These are phyloP conservation scores for Starmerella floris DNA, from an alignment of 805 yeast species.

Conservation along the genomic window DNA sequence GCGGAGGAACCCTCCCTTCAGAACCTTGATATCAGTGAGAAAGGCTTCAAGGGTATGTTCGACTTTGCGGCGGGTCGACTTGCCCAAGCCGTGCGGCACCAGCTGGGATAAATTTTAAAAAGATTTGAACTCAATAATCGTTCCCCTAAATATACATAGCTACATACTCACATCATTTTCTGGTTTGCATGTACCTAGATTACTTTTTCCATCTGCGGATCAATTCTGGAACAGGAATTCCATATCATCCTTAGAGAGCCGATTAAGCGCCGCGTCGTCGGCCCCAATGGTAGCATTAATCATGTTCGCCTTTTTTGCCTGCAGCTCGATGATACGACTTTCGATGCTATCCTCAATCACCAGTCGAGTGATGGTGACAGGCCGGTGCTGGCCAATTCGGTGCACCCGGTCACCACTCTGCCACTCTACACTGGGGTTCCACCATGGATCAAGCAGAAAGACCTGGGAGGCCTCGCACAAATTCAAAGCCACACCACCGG, in stretches of 20 bases:
- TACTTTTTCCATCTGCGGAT: no score
- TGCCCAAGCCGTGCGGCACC: conserved; percentile 39
- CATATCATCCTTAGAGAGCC: conserved; percentile 84
- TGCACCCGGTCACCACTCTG: conserved; percentile 97
- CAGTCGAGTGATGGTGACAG: conserved; percentile 81
- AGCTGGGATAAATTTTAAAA: conserved; percentile 16
- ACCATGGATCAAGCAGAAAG: conserved; percentile 94
- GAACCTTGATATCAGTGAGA: conserved; percentile 31
- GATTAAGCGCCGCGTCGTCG: conserved; percentile 79
- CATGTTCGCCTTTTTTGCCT: conserved; percentile 96
- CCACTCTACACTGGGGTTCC: conserved; percentile 98
- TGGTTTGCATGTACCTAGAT: no score
- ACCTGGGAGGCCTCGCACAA: conserved; percentile 96
- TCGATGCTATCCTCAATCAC: conserved; percentile 96
- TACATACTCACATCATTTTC: no score
- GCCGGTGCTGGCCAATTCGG: conserved; percentile 90
- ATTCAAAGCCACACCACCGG: conserved; percentile 97
- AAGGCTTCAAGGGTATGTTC: conserved; percentile 60
- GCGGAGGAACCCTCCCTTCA: conserved; percentile 41
- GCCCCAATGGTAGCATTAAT: conserved; percentile 90
- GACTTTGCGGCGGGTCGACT: conserved; percentile 72
- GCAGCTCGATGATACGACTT: conserved; percentile 86
- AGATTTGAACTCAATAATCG: no score
- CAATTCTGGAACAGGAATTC: conserved; percentile 84
- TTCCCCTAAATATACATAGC: no score